phyloP scores from a whole-genome alignment of 2,329 filamentous ascomycete genomes.

The Pestalotiopsis sp. region DNA sequence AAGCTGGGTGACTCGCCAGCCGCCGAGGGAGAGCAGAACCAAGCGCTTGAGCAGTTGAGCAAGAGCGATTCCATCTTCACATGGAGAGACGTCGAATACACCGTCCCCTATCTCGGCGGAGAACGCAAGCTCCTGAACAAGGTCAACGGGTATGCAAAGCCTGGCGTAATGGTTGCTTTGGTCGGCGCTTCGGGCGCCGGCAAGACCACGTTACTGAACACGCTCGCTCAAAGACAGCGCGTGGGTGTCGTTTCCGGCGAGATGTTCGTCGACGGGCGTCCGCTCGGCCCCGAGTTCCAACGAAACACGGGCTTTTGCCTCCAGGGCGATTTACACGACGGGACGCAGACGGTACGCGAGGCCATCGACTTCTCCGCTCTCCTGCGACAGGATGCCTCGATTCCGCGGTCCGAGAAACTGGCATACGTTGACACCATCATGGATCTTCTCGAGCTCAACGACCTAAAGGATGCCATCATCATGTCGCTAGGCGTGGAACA shows the following conservation, averaged over 20 bases:
- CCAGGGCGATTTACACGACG: constrained; percentile 68
- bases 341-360: constrained; percentile 65
- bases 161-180: constrained; percentile 76
- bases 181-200: constrained; percentile 66
- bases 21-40: constrained; percentile 24
- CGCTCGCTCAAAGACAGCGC: constrained; percentile 37
- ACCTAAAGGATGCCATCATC: constrained; percentile 65
- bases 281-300: constrained; percentile 74
- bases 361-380: constrained; percentile 66
- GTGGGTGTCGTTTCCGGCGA: constrained; percentile 65
- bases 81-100: constrained; percentile 71
- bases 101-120: constrained; percentile 66
- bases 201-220: constrained; percentile 42
- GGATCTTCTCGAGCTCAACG: constrained; percentile 66
- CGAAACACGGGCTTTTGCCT: constrained; percentile 71
- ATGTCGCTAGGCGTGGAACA: constrained; percentile 61
- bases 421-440: constrained; percentile 69
- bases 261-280: constrained; percentile 73
- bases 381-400: constrained; percentile 60
- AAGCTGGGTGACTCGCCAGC: constrained; percentile 16
- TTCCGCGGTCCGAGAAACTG: constrained; percentile 61
- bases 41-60: constrained; percentile 40
- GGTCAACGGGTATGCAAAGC: constrained; percentile 76
- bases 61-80: constrained; percentile 68
- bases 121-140: constrained; percentile 64